Evolutionary conservation across 2,329 filamentous ascomycete species (phyloP).

Genomic region (Hymenoscyphus fraxineus): DNA sequence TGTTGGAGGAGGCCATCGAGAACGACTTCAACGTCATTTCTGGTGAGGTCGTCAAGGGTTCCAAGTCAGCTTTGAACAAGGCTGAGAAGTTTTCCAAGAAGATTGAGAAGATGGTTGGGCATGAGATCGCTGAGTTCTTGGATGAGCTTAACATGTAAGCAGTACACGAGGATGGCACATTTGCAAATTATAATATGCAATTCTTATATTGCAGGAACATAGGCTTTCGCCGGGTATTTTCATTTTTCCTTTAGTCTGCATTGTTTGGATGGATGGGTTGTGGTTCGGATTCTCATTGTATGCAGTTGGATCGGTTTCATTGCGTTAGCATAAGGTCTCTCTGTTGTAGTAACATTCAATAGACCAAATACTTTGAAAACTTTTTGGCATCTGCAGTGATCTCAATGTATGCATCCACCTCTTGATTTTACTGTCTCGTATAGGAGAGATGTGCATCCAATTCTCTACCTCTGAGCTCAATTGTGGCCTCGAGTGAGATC

Average conservation of each 20-base stretch:
- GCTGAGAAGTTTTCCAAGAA: constrained; percentile 60
- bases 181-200: constrained; percentile 20
- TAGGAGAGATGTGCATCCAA: too few species aligned
- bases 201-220: constrained; percentile 20
- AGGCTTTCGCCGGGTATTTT: constrained; percentile 16
- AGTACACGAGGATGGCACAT: constrained; percentile 6
- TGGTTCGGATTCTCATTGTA: constrained; percentile 27
- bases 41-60: constrained; percentile 52
- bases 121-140: constrained; percentile 58
- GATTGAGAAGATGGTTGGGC: constrained; percentile 58
- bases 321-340: constrained; percentile 20
- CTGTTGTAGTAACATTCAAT: constrained; percentile 21
- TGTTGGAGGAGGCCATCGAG: constrained; percentile 58
- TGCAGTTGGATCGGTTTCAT: constrained; percentile 33
- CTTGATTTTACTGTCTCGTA: too few species aligned
- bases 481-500: not conserved
- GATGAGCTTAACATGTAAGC: constrained; percentile 41
- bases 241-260: constrained; percentile 24
- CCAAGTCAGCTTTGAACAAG: constrained; percentile 51
- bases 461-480: not conserved
- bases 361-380: constrained; percentile 16
- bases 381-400: not conserved
- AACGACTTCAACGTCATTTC: constrained; percentile 54
- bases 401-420: too few species aligned
- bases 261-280: constrained; percentile 31